Conservation (phyloP, 1,284 basidiomycete species). For the Trametes sp. region DNA sequence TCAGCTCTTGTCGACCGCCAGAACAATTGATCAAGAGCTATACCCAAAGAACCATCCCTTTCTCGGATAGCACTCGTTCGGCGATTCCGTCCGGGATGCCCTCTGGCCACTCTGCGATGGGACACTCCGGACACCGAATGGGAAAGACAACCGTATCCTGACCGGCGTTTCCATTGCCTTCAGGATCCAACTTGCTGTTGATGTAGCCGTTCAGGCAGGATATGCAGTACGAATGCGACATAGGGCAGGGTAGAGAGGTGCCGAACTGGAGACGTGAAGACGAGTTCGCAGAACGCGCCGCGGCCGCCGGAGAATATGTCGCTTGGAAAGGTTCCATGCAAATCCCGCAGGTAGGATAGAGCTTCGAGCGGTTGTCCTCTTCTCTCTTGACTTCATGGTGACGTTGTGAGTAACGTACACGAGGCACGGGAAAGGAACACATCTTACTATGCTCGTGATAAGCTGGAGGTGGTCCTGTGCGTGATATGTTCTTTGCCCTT, state of each 20-base stretch:
- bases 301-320: constrained; percentile 46
- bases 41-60: constrained; percentile 49
- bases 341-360: constrained; percentile 45
- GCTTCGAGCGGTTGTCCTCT: constrained; percentile 7
- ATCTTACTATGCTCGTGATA: constrained; percentile 4
- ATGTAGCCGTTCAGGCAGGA: constrained; percentile 48
- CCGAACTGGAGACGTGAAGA: constrained; percentile 48
- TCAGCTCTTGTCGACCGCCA: neutral
- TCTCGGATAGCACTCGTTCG: constrained; percentile 41
- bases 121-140: constrained; percentile 50
- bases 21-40: neutral
- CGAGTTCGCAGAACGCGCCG: constrained; percentile 45
- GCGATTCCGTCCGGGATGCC: constrained; percentile 49
- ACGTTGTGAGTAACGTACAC: neutral
- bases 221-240: constrained; percentile 47
- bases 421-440: neutral
- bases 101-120: constrained; percentile 40
- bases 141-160: constrained; percentile 46
- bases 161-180: constrained; percentile 41
- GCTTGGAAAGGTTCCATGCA: constrained; percentile 49
- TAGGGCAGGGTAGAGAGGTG: constrained; percentile 46
- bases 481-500: constrained; percentile 12
- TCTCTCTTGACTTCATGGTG: constrained; percentile 10
- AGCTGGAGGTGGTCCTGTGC: constrained; percentile 1
- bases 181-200: constrained; percentile 46